Conservation (phyloP, 805 yeast species). For the Ogataea corticis region DNA sequence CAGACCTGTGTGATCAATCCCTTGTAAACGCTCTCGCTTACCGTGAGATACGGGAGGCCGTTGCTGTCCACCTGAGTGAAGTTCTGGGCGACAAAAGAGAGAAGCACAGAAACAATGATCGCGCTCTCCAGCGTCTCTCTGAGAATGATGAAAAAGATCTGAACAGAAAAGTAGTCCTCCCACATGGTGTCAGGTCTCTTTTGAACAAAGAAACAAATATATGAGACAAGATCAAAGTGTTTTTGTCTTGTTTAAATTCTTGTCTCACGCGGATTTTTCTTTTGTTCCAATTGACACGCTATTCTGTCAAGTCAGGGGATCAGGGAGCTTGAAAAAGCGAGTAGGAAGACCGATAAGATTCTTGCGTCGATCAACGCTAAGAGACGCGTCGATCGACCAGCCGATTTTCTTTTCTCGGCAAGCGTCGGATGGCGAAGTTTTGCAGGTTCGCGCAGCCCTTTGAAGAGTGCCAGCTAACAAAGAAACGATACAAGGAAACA, state of each 20-base stretch:
- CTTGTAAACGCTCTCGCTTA: conserved; percentile 37
- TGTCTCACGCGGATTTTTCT: conserved; percentile 1
- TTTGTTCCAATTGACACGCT: background rate
- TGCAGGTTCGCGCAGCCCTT: background rate
- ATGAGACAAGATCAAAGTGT: too few relatives aligned
- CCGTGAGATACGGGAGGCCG: conserved; percentile 29
- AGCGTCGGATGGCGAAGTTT: conserved; percentile 1
- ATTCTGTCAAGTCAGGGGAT: conserved; percentile 3
- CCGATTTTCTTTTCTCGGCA: background rate
- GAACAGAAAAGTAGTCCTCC: conserved; percentile 64
- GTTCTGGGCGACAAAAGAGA: conserved; percentile 70
- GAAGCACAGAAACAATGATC: conserved; percentile 69
- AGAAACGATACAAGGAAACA: background rate
- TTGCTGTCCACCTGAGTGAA: conserved; percentile 39
- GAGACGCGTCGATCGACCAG: background rate
- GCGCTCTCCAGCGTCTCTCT: conserved; percentile 77
- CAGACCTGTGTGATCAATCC: conserved; percentile 69
- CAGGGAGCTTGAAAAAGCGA: background rate
- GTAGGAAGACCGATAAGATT: too few relatives aligned
- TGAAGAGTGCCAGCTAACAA: conserved; percentile 4
- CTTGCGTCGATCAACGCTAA: background rate
- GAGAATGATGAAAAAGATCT: conserved; percentile 69
- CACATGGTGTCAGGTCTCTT: conserved; percentile 25
- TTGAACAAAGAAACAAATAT: too few relatives aligned
- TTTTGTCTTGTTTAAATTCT: background rate